phyloP scores from a whole-genome alignment of 2,329 filamentous ascomycete genomes.

The Fonsecaea nubica region DNA sequence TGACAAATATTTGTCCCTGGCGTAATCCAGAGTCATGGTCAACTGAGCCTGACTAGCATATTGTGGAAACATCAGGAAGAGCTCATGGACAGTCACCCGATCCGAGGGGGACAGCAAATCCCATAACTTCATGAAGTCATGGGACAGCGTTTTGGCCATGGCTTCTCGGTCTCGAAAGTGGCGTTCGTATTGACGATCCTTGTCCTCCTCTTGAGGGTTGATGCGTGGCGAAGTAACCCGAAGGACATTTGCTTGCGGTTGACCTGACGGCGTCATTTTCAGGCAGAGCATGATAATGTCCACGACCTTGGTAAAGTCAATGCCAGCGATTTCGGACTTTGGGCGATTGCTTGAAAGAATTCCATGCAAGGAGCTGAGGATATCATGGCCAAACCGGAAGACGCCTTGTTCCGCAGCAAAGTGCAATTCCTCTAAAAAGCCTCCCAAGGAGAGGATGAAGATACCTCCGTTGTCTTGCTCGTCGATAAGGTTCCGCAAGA shows the following conservation, averaged over 20 bases:
- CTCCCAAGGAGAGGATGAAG: conserved; percentile 27
- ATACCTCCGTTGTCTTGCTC: conserved; percentile 21
- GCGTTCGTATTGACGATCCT: conserved; percentile 26
- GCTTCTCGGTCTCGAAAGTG: conserved; percentile 31
- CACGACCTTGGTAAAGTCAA: conserved; percentile 28
- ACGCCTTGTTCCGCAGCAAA: conserved; percentile 31
- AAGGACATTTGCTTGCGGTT: background rate
- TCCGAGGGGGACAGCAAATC: conserved; percentile 17
- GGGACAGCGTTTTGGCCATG: conserved; percentile 23
- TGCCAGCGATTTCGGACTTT: conserved; percentile 19
- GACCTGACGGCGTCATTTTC: conserved; percentile 22
- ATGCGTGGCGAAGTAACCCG: conserved; percentile 4
- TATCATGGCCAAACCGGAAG: conserved; percentile 35
- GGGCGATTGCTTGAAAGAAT: conserved; percentile 21
- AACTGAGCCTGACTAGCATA: conserved; percentile 25
- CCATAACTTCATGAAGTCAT: conserved; percentile 25
- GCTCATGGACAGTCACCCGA: conserved; percentile 21
- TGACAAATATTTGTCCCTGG: conserved; percentile 24
- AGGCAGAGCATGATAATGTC: conserved; percentile 29
- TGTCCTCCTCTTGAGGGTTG: conserved; percentile 25
- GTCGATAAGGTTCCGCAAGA: conserved; percentile 31
- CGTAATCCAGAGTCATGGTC: conserved; percentile 21
- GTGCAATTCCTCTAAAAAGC: conserved; percentile 31
- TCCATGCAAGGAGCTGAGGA: conserved; percentile 32
- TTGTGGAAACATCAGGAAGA: conserved; percentile 30